Percentiles rank a stretch among this genome's conserved stretches.
Evolutionary conservation across 2,329 filamentous ascomycete species (phyloP).

Genomic region (Xylariaceae sp.): DNA sequence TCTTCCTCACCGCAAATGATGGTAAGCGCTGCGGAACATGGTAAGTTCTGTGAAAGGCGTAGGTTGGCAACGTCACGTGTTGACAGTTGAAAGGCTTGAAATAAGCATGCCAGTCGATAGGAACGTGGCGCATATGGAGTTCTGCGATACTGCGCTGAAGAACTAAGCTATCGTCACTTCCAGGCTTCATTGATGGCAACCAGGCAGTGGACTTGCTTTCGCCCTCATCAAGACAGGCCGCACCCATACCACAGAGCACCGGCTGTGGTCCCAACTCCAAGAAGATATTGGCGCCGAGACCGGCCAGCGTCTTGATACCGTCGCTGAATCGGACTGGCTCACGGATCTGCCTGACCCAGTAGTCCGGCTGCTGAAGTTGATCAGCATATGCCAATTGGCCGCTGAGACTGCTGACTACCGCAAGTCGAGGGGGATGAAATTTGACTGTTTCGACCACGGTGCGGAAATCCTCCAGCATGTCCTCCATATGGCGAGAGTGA

Average conservation of each 20-base stretch:
- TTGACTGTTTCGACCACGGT: slow-evolving; percentile 17
- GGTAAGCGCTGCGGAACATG: neutral
- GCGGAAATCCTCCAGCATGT: slow-evolving; percentile 19
- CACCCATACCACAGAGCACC: slow-evolving; percentile 26
- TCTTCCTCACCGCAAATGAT: too few relatives aligned
- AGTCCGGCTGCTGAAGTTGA: slow-evolving; percentile 21
- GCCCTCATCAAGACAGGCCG: slow-evolving; percentile 17
- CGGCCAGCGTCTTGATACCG: slow-evolving; percentile 19
- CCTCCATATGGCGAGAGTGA: slow-evolving; percentile 23
- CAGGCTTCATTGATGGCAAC: slow-evolving; percentile 22
- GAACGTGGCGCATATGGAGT: slow-evolving; percentile 22
- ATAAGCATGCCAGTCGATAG: slow-evolving; percentile 27
- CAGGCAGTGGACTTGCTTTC: slow-evolving; percentile 11
- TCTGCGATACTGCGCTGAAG: slow-evolving; percentile 19
- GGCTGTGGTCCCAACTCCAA: slow-evolving; percentile 26
- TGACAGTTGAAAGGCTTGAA: slow-evolving; percentile 23
- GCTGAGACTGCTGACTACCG: slow-evolving; percentile 20
- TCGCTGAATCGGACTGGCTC: slow-evolving; percentile 26
- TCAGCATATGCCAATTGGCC: slow-evolving; percentile 16
- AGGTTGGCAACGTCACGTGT: slow-evolving; percentile 26
- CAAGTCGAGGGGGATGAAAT: slow-evolving; percentile 14
- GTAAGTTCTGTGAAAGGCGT: slow-evolving; percentile 25
- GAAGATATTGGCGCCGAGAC: slow-evolving; percentile 22
- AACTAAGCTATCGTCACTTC: slow-evolving; percentile 8
- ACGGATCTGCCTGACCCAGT: slow-evolving; percentile 26